A percentile compares a stretch with the other conserved stretches of the same genome.
phyloP scores from a whole-genome alignment of 2,329 filamentous ascomycete genomes.

The Sporothrix mexicana region DNA sequence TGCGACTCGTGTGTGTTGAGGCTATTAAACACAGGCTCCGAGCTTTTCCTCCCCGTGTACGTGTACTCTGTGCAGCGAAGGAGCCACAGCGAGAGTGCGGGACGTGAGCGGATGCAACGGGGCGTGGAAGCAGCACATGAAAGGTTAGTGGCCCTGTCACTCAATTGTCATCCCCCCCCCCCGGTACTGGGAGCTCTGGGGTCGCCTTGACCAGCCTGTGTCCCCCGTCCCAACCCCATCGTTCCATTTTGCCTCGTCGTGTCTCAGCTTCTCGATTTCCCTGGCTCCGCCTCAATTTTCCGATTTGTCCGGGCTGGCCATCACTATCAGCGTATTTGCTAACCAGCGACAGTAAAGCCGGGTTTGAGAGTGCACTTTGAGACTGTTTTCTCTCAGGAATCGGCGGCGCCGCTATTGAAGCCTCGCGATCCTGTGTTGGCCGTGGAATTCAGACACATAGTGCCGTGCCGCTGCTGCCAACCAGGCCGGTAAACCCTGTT shows the following conservation, averaged over 20 bases:
- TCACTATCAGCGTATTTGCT: not conserved
- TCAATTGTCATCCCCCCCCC: constrained; percentile 10
- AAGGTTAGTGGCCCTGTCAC: constrained; percentile 10
- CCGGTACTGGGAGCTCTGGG: not conserved
- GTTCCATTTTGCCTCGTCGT: constrained; percentile 6
- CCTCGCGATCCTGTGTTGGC: not conserved
- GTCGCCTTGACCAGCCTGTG: constrained; percentile 21
- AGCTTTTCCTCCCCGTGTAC: not conserved
- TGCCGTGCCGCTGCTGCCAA: not conserved
- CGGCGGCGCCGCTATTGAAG: too few species aligned
- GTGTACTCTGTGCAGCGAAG: constrained; percentile 12
- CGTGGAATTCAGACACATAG: not conserved
- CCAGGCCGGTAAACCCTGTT: not conserved
- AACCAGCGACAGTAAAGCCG: not conserved
- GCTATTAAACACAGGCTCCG: constrained; percentile 8
- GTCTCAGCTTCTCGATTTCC: constrained; percentile 19
- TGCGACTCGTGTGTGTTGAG: not conserved
- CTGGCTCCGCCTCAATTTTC: constrained; percentile 22
- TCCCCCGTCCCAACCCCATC: constrained; percentile 18
- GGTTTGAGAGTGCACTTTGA: not conserved
- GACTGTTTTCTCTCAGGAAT: not conserved
- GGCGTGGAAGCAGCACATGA: constrained; percentile 21
- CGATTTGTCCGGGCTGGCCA: not conserved
- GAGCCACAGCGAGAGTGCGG: constrained; percentile 15
- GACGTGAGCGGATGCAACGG: constrained; percentile 27